Base-by-base conservation (phyloP, 768 basidiomycete genomes). In the Udeniomyces megalosporus region DNA sequence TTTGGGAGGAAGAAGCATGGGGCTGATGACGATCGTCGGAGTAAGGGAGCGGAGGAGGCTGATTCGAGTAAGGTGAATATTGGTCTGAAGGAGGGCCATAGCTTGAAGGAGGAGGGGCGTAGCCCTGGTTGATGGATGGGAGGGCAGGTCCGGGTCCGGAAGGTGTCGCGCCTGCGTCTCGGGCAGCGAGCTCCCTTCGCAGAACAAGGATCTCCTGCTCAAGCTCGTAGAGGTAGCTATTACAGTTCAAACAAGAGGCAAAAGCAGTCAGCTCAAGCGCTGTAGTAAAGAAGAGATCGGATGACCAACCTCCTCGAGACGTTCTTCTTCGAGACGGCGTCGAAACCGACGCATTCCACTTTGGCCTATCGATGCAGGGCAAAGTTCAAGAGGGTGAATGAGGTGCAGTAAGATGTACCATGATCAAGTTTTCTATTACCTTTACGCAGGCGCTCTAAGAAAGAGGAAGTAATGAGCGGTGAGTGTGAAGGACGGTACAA, bases 261-360 rank as follows among this genome's bases (percentile, higher is more conserved):
- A n/a, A n/a, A n/a, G n/a, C n/a, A n/a, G n/a, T n/a, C n/a, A n/a
- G n/a, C n/a, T n/a, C n/a, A n/a, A n/a, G n/a, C n/a, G 11, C 10
- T 31, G 58, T n/a, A 29, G 45, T 2, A 34, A 24, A 44, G n/a
- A 12, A 26, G 56, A 26, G 26, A 29, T 4, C 17, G 26, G 22
- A 34, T 17, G 29, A 68, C 71, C 62, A 50, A 72, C 73, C 72
- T 74, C 67, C 74, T 64, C 17, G 72, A 73, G 8, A 74, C 69
- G 60, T 74, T 74, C 46, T 71, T 71, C 67, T 74, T 74, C 7
- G 67, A 69, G 32, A 74, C 73, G 12, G 74, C 74, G 64, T 74
- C 74, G 65, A 74, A 74, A 2, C 74, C 74, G 14, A 74, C 70
- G 67, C 74, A 74, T 59, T 74, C 74, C 28, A 74, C 74, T 46